Evolutionary conservation across 768 basidiomycete species (phyloP), one percentile per base, ranked within the genome.

Genomic region (Psilocybe tampanensis): DNA sequence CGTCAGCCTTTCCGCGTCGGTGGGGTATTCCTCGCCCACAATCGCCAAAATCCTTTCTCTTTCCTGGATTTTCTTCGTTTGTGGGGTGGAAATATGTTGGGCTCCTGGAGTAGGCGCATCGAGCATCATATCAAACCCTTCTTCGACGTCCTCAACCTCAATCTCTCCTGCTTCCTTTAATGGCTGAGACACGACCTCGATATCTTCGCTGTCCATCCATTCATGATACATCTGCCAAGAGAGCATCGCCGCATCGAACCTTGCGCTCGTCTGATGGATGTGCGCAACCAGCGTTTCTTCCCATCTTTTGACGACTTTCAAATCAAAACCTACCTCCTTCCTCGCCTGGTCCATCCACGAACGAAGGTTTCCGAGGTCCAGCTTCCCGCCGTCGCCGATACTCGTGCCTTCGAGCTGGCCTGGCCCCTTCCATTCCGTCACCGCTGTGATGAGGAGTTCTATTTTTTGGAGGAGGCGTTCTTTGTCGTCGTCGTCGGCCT

Each of bases 131-230:
- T 48, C 47, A 24, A 48, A 48, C 24, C 26, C 47, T 33, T 48
- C 8, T 18, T 33, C 39, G 17, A 60, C 61, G 6, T 60, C 42
- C 17, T 34, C 43, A 22, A 33, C 24, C 24, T 54, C 60, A 4
- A 57, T 58, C 6, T 45, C 61, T 2, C 15, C 47, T 23, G 51
- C 53, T 3, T 60, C 56, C 13, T 57, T 41, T 9, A 41, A 62
- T 8, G 67, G 49, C 23, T 56, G 66, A 56, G 59, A 65, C 6
- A 59, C 64, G 24, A 69, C 69, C 19, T 68, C 66, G 0, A 75
- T 74, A 62, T 80, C 76, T 2, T 74, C 76, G 44, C 76, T 78
- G 2, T 70, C 65, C 11, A 77, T 53, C 76, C 76, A 79, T 54
- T 80, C 78, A 32, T 74, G 72, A 52, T 77, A 72, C 18, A 80